Percentiles rank a stretch among this genome's conserved stretches.
These are phyloP conservation scores for Moricandia arvensis DNA, from an alignment of 345 rosid genomes.

Conservation along the genomic window DNA sequence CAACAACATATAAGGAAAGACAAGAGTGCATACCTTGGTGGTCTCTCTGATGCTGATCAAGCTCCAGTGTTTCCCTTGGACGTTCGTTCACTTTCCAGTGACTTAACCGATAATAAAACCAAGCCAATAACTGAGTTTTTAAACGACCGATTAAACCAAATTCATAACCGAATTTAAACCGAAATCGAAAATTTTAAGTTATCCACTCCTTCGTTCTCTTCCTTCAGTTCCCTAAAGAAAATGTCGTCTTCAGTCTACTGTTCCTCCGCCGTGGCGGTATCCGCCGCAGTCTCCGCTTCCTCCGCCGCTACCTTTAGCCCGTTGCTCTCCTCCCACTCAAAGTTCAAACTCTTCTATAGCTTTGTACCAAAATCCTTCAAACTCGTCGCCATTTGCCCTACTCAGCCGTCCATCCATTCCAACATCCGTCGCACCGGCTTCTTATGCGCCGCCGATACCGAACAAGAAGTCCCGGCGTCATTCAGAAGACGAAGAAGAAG, in stretches of 20 bases:
- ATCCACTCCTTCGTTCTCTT: conserved; percentile 9
- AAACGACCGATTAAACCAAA: background rate
- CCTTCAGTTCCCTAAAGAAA: conserved; percentile 3
- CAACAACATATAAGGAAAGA: background rate
- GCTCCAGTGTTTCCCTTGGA: no score
- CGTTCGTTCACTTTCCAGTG: no score
- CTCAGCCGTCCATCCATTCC: conserved; percentile 29
- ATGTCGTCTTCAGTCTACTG: conserved; percentile 29
- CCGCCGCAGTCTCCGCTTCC: conserved; percentile 21
- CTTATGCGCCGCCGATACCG: conserved; percentile 41
- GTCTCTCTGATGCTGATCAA: no score
- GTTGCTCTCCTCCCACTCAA: conserved; percentile 16
- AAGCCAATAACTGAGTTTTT: background rate
- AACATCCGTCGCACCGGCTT: conserved; percentile 33
- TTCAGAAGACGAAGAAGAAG: conserved; percentile 36
- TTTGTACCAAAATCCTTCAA: conserved; percentile 43
- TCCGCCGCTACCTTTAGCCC: conserved; percentile 5
- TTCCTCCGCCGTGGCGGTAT: conserved; percentile 27
- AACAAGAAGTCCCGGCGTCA: conserved; percentile 11
- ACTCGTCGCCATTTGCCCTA: conserved; percentile 38
- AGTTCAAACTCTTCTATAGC: conserved; percentile 30
- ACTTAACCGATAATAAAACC: background rate
- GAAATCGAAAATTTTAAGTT: conserved; percentile 5
- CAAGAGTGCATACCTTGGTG: no score
- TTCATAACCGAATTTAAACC: background rate